phyloP scores from a whole-genome alignment of 805 yeast genomes.

The Isabelozyma gotoi region DNA sequence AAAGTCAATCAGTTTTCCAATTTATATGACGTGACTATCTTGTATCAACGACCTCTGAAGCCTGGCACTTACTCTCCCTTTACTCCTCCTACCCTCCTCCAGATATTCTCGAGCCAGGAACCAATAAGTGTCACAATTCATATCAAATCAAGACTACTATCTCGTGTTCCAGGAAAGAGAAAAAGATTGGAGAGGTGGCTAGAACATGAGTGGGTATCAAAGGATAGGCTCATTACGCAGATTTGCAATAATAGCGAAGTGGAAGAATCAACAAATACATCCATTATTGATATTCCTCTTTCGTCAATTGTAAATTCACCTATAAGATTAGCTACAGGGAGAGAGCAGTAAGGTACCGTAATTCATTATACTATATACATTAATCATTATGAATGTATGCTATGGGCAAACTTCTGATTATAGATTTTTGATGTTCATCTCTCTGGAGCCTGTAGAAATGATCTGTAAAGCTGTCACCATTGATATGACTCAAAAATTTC shows the following conservation, averaged over 20 bases:
- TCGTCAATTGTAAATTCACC: neutral
- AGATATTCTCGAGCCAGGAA: conserved; percentile 24
- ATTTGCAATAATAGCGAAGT: conserved; percentile 13
- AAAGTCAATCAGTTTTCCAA: conserved; percentile 37
- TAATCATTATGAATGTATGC: conserved; percentile 35
- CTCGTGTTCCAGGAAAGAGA: conserved; percentile 52
- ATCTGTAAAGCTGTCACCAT: conserved; percentile 82
- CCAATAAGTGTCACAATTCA: conserved; percentile 45
- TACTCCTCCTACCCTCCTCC: conserved; percentile 29
- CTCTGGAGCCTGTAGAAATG: conserved; percentile 81
- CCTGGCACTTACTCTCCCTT: conserved; percentile 1
- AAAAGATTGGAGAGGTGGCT: conserved; percentile 70
- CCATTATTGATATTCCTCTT: neutral
- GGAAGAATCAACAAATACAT: neutral
- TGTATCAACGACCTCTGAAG: conserved; percentile 26
- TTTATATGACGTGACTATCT: conserved; percentile 57
- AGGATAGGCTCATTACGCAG: conserved; percentile 47
- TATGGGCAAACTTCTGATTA: conserved; percentile 54
- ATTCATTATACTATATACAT: neutral
- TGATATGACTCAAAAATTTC: conserved; percentile 79
- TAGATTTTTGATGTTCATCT: conserved; percentile 78
- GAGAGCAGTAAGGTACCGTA: too few species aligned
- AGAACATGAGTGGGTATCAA: conserved; percentile 69
- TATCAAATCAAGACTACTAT: conserved; percentile 45
- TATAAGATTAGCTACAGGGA: neutral